phyloP scores from a whole-genome alignment of 208 protist species.

The Trypanosoma congolense region DNA sequence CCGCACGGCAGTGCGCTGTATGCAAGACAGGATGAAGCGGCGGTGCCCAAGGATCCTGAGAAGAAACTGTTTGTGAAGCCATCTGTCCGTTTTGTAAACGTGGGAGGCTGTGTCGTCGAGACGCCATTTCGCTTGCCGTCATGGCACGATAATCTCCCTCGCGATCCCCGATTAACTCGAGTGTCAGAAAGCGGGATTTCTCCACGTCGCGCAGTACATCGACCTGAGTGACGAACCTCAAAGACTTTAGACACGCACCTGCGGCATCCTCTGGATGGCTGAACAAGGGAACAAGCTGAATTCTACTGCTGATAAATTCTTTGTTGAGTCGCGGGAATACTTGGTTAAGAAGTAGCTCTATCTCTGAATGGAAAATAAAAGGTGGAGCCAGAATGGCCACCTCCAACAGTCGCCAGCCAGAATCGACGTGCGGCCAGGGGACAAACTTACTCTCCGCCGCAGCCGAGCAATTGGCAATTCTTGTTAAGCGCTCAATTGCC shows the following conservation, averaged over 20 bases:
- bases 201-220: conserved; percentile 54
- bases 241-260: conserved; percentile 29
- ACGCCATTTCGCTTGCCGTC: conserved; percentile 41
- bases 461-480: neutral
- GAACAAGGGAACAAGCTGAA: conserved; percentile 45
- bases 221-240: conserved; percentile 34
- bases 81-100: neutral
- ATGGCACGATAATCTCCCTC: conserved; percentile 60
- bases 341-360: conserved; percentile 35
- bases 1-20: conserved; percentile 41
- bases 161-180: conserved; percentile 80
- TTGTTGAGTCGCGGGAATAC: conserved; percentile 74
- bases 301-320: conserved; percentile 30
- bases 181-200: conserved; percentile 49
- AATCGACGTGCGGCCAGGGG: conserved; percentile 30
- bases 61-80: neutral
- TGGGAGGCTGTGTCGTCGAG: conserved; percentile 3
- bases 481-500: conserved; percentile 13
- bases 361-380: conserved; percentile 72
- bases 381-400: conserved; percentile 74
- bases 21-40: conserved; percentile 59
- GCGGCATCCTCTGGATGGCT: conserved; percentile 27
- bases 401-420: conserved; percentile 74
- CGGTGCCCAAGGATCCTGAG: conserved; percentile 3
- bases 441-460: conserved; percentile 7